Base-by-base conservation (phyloP, 2,329 filamentous ascomycete genomes). In the Ophiostoma himal-ulmi region DNA sequence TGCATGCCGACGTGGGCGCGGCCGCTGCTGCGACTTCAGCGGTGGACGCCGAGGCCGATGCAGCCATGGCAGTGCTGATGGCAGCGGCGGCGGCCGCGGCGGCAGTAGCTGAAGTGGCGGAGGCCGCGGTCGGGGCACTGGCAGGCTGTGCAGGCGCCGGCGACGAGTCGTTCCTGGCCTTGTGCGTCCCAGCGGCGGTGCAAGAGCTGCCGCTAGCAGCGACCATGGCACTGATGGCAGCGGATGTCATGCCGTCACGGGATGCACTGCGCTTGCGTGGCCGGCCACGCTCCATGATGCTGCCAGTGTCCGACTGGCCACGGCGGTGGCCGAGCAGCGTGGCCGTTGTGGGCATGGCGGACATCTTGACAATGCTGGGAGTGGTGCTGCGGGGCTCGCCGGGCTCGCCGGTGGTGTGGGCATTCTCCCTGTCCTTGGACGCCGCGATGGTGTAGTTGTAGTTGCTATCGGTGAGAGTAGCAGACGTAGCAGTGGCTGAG, bases 241-340 rank as follows among this genome's bases (percentile, higher is more conserved):
- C 54, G 10, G 71, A 66, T 14, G 70, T 62, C 6, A 68, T 36
- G 2, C 69, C 70, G 1, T 73, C 72, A 7, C 72, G 72, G n/a
- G 72, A 70, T 1, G 52, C 84, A 14, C 76, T 76, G 69, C 85
- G 81, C 77, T 86, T 88, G 71, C 84, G 83, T 0, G 87, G 85
- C n/a, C 87, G 82, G 5, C 87, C 87, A 62, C 87, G 81, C 71
- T 89, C 86, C 83, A 87, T 86, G 65, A 88, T 85, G 71, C 83
- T 84, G 14, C 82, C 84, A 0, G 84, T 82, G 70, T 89, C 87
- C 0, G 87, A 89, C 68, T 83, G 82, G 26, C 83, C 82, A 67
- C 86, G 81, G 69, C 82, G 81, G 74, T 89, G 86, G 4, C 80
- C 76, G 2, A 71, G 36, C 20, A 77, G 75, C 60, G 69, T 66